These are phyloP conservation scores for Glycine latifolia DNA, from an alignment of 306 rosid genomes.

Conservation along the genomic window DNA sequence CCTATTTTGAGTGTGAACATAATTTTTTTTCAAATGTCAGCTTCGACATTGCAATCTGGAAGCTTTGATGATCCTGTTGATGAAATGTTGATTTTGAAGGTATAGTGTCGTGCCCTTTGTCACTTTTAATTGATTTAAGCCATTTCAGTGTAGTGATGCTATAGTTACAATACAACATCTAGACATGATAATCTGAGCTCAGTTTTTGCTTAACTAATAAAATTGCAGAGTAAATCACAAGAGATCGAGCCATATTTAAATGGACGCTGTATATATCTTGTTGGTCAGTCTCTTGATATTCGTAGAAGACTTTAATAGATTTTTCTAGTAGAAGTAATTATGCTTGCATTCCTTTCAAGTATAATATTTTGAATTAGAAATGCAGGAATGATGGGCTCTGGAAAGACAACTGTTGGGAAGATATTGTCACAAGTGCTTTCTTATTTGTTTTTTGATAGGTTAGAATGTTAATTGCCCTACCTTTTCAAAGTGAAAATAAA, in stretches of 20 bases:
- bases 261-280: conserved; percentile 86
- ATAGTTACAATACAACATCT: too few species aligned
- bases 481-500: neutral
- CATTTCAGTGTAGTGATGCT: neutral
- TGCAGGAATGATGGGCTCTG: conserved; percentile 97
- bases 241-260: conserved; percentile 67
- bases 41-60: conserved; percentile 39
- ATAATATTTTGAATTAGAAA: neutral
- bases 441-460: conserved; percentile 75
- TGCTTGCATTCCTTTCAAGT: neutral
- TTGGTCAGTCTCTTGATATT: conserved; percentile 66
- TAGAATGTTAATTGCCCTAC: conserved; percentile 35
- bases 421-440: conserved; percentile 66
- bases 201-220: conserved; percentile 43
- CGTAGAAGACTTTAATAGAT: conserved; percentile 17
- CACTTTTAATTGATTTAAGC: neutral
- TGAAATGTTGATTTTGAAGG: conserved; percentile 49
- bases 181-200: too few species aligned
- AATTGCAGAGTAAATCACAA: conserved; percentile 73
- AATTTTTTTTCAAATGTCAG: conserved; percentile 42
- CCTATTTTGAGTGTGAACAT: conserved; percentile 9
- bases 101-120: neutral
- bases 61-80: conserved; percentile 32
- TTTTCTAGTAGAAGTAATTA: too few species aligned
- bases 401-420: conserved; percentile 90